Conservation (phyloP, 768 basidiomycete genomes). For the Lentinula boryana region DNA sequence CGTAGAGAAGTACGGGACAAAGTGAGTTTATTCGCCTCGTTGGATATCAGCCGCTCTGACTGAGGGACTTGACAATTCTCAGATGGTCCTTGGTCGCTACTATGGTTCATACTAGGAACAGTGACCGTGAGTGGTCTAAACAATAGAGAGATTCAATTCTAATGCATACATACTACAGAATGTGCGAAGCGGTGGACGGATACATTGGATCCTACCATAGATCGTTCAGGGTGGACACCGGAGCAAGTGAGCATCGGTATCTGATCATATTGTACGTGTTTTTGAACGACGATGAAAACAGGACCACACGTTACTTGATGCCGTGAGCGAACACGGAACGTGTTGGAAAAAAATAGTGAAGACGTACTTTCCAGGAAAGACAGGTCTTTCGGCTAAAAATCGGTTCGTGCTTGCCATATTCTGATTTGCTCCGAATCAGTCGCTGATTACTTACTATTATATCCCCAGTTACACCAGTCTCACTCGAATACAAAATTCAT, state of each 20-base stretch:
- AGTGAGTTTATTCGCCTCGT: constrained; percentile 23
- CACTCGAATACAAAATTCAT: background rate
- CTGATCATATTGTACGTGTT: background rate
- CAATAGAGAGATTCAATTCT: constrained; percentile 7
- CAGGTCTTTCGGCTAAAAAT: constrained; percentile 55
- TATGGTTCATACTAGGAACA: constrained; percentile 49
- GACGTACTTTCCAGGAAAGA: constrained; percentile 54
- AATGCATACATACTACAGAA: constrained; percentile 26
- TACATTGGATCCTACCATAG: constrained; percentile 54
- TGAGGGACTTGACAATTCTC: background rate
- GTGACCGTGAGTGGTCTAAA: constrained; percentile 41
- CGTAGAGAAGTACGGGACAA: constrained; percentile 49
- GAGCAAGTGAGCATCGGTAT: constrained; percentile 34
- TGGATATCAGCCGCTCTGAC: background rate
- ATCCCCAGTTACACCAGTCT: constrained; percentile 5
- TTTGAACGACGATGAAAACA: constrained; percentile 14
- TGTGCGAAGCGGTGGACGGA: constrained; percentile 61
- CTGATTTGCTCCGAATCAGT: background rate
- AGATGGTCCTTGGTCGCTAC: constrained; percentile 58
- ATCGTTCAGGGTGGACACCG: constrained; percentile 50
- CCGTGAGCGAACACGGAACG: constrained; percentile 50
- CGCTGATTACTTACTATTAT: background rate
- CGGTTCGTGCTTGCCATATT: constrained; percentile 28
- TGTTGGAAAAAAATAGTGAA: constrained; percentile 60
- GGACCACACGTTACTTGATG: constrained; percentile 47